Evolutionary conservation across 768 basidiomycete species (phyloP).

Genomic region (Cystobasidium tubakii): DNA sequence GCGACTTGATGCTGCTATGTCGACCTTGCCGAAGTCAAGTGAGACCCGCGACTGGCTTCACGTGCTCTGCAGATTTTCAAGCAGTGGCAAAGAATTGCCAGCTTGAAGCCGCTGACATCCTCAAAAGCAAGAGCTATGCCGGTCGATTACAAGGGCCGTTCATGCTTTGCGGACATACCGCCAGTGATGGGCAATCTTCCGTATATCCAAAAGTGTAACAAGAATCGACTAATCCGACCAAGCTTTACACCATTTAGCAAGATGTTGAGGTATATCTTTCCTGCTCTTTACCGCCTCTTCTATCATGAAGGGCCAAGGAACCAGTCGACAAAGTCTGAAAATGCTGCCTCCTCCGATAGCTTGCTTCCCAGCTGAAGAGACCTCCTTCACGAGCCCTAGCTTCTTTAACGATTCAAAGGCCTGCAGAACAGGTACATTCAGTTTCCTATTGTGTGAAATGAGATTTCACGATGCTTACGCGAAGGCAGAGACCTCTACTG

Average conservation of each 20-base stretch:
- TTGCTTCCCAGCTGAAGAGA: background rate
- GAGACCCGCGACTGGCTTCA: background rate
- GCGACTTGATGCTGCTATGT: background rate
- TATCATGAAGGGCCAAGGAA: slow-evolving; percentile 35
- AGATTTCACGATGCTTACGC: slow-evolving; percentile 14
- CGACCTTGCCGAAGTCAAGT: background rate
- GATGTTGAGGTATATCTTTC: slow-evolving; percentile 33
- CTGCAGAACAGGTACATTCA: background rate
- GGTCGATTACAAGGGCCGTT: too few species aligned
- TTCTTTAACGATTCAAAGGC: slow-evolving; percentile 37
- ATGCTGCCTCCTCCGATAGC: slow-evolving; percentile 24
- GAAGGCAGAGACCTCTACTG: slow-evolving; percentile 19
- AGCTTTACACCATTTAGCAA: slow-evolving; percentile 37
- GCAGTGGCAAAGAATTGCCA: too few species aligned
- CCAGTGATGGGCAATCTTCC: too few species aligned
- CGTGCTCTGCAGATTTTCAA: background rate
- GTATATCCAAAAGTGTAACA: too few species aligned
- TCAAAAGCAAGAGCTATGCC: too few species aligned
- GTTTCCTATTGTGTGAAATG: background rate
- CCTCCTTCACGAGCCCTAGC: slow-evolving; percentile 33
- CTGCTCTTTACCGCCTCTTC: slow-evolving; percentile 35
- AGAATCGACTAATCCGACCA: slow-evolving; percentile 33
- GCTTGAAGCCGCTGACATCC: too few species aligned
- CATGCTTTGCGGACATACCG: too few species aligned
- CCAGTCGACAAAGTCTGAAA: slow-evolving; percentile 34